phyloP scores from a whole-genome alignment of 1,284 basidiomycete species.

The Rhodotorula sp. region DNA sequence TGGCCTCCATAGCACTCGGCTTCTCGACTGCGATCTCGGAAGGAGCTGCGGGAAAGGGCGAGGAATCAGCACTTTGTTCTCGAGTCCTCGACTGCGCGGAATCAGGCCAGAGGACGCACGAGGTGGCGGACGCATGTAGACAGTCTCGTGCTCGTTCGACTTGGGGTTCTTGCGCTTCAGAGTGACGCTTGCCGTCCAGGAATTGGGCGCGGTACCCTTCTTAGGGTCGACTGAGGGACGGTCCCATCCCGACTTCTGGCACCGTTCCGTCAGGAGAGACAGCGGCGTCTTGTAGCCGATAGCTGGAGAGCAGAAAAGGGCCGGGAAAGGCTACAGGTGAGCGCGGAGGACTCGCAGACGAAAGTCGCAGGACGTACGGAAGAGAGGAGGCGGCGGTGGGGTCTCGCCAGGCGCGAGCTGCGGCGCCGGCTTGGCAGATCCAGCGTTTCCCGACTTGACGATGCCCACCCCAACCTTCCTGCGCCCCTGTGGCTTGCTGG shows the following conservation, averaged over 20 bases:
- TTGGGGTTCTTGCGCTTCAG: slow-evolving; percentile 68
- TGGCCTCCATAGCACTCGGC: slow-evolving; percentile 69
- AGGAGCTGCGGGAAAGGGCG: slow-evolving; percentile 55
- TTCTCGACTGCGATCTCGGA: slow-evolving; percentile 49
- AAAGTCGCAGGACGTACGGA: slow-evolving; percentile 52
- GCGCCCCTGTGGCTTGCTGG: not conserved
- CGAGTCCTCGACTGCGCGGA: not conserved
- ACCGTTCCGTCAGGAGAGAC: slow-evolving; percentile 68
- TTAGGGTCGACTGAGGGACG: slow-evolving; percentile 73
- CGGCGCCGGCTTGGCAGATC: slow-evolving; percentile 64
- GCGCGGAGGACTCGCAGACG: not conserved
- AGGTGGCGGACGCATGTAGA: slow-evolving; percentile 68
- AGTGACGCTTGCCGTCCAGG: slow-evolving; percentile 63
- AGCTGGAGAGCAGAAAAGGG: slow-evolving; percentile 44
- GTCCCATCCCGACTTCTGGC: slow-evolving; percentile 83
- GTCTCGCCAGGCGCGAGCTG: slow-evolving; percentile 40
- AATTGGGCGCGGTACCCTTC: slow-evolving; percentile 54
- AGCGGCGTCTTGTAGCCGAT: slow-evolving; percentile 77
- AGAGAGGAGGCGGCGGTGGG: slow-evolving; percentile 59
- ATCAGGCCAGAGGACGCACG: not conserved
- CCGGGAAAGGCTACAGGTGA: not conserved
- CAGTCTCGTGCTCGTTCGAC: slow-evolving; percentile 65
- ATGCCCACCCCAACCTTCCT: slow-evolving; percentile 56
- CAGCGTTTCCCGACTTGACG: slow-evolving; percentile 80
- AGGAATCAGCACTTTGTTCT: not conserved